These are phyloP conservation scores for Diphasiastrum complanatum DNA, from an alignment of 83 land plant genomes.

Conservation along the genomic window DNA sequence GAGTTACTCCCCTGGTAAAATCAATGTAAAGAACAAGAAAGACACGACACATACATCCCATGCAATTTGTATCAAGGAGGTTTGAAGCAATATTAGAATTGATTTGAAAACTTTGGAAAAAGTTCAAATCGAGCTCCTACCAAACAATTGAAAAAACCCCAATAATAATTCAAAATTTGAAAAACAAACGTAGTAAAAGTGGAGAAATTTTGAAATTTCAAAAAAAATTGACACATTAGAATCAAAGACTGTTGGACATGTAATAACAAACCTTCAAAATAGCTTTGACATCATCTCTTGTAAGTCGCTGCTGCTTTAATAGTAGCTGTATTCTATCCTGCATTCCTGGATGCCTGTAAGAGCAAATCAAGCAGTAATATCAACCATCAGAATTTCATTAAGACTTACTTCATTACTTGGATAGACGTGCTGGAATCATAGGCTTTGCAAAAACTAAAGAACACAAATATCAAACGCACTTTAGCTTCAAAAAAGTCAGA, in stretches of 20 bases:
- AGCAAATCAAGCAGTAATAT: not conserved
- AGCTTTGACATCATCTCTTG: constrained; percentile 59
- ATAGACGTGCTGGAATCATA: not conserved
- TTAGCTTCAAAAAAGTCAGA: not conserved
- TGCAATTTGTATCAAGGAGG: too few relatives aligned
- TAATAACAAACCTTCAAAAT: constrained; percentile 65
- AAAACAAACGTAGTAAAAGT: too few relatives aligned
- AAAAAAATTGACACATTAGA: not conserved
- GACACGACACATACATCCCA: too few relatives aligned
- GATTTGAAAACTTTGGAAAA: too few relatives aligned
- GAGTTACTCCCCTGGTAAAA: too few relatives aligned
- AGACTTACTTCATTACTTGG: not conserved
- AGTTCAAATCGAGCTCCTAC: too few relatives aligned
- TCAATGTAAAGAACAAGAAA: too few relatives aligned
- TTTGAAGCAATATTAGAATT: too few relatives aligned
- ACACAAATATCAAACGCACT: not conserved
- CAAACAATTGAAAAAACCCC: too few relatives aligned
- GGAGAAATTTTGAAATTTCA: not conserved
- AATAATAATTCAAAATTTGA: too few relatives aligned
- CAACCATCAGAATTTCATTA: not conserved
- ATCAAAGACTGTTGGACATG: constrained; percentile 1
- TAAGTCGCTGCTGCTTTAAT: constrained; percentile 74
- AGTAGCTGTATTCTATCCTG: constrained; percentile 69
- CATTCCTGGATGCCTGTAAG: constrained; percentile 58
- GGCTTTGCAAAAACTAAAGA: constrained; percentile 8